Base-by-base conservation (phyloP, 139 green algal genomes). In the Deuterostichococcus epilithicus region DNA sequence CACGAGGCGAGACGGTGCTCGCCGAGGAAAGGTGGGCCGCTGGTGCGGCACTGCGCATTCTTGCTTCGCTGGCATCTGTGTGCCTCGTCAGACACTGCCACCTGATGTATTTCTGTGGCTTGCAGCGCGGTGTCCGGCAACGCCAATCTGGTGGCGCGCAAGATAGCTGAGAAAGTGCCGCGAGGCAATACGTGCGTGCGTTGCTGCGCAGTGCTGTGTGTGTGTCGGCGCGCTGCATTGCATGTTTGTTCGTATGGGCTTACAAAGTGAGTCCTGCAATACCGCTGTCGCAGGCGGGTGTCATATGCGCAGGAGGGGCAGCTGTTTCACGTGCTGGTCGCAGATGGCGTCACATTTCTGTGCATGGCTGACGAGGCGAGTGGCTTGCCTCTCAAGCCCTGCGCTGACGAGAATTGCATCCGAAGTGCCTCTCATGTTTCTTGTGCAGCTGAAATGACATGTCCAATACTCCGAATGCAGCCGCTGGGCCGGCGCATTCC, bases 261-360 rank as follows among this genome's bases (percentile, higher is more conserved):
- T 52, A 42, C 13, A 60, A 60, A 26, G 45, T 60, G 15, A 33
- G 69, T 68, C 42, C 38, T 67, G 36, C 70, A 69, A 5, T 79
- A 79, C 36, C 70, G 35, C 73, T 81, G 33, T 52, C 63, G 68
- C 85, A 92, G 52, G n/a, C 86, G 88, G 6, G 87, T 93, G 30
- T 89, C 85, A n/a, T 97, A 95, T 86, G 80, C 89, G 1, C 91
- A 96, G 42, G 94, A 95, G 22, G 81, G 85, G 3, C 88, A 97
- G 85, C 86, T 98, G 74, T 97, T 97, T 78, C 94, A 98, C 76
- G 74, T 97, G 2, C 77, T 98, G 34, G 74, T 89, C 0, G 34
- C 73, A 2, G 82, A 89, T 38, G 94, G 91, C 4, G 70, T 98
- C 47, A 92, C 87, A 22, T 98, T 89, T 83, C 76, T 98, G 28